These are phyloP conservation scores for Hortiboletus flavorubellus DNA, from an alignment of 768 basidiomycete species.

Conservation along the genomic window DNA sequence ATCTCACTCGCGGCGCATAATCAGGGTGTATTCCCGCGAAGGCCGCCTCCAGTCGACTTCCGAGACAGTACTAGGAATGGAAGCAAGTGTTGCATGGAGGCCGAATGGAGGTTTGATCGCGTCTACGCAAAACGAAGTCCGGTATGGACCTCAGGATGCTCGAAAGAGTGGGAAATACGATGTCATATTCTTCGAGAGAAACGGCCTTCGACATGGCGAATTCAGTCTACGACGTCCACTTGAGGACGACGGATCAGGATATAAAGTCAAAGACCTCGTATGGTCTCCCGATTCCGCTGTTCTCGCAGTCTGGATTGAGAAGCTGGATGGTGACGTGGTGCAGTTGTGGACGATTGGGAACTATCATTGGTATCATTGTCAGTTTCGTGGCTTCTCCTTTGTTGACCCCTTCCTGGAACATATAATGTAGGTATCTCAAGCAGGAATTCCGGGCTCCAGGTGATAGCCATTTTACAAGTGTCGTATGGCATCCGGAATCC, in stretches of 20 bases:
- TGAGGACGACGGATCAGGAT: conserved; percentile 51
- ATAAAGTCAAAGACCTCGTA: conserved; percentile 66
- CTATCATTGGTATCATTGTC: conserved; percentile 74
- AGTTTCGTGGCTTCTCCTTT: neutral
- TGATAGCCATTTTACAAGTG: conserved; percentile 60
- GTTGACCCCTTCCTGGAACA: conserved; percentile 4
- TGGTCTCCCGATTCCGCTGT: conserved; percentile 92
- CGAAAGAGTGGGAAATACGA: conserved; percentile 74
- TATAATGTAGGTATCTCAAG: conserved; percentile 75
- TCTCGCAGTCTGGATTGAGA: conserved; percentile 81
- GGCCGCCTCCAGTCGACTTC: conserved; percentile 79
- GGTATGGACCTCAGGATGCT: conserved; percentile 65
- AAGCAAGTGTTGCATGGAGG: conserved; percentile 78
- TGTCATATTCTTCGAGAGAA: conserved; percentile 92
- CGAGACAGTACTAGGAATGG: conserved; percentile 78
- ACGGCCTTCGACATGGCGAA: conserved; percentile 90
- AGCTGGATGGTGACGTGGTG: conserved; percentile 68
- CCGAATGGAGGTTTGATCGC: conserved; percentile 88
- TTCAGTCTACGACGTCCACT: conserved; percentile 55
- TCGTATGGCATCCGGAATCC: conserved; percentile 87
- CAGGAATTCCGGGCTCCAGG: conserved; percentile 68
- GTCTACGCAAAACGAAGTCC: conserved; percentile 70
- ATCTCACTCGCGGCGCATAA: conserved; percentile 25
- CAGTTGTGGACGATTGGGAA: conserved; percentile 95
- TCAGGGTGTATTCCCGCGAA: conserved; percentile 37